These are phyloP conservation scores for Russula virescens DNA, from an alignment of 768 basidiomycete genomes.

Conservation along the genomic window DNA sequence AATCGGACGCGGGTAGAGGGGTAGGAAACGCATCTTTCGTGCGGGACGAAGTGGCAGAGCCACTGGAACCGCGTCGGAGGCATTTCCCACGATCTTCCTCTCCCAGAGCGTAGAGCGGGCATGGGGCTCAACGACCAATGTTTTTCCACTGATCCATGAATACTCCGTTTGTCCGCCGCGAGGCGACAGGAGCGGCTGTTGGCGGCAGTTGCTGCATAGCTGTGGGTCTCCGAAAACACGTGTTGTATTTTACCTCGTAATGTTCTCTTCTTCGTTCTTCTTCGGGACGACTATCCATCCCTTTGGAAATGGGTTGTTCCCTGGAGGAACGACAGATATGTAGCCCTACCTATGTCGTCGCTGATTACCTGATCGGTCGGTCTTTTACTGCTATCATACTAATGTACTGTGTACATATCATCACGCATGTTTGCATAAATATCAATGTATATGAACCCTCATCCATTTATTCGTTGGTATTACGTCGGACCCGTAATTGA, in stretches of 20 bases:
- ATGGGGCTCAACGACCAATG: not conserved
- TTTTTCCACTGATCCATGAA: not conserved
- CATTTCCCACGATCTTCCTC: not conserved
- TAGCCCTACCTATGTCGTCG: constrained; percentile 1
- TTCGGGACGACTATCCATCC: constrained; percentile 1
- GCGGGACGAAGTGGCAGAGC: constrained; percentile 10
- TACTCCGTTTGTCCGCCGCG: constrained; percentile 8
- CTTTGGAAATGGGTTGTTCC: constrained; percentile 8
- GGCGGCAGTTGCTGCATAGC: constrained; percentile 1
- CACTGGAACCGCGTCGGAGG: constrained; percentile 4
- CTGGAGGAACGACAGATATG: constrained; percentile 5
- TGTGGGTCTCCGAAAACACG: not conserved
- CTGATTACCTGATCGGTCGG: constrained; percentile 4
- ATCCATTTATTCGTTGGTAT: not conserved
- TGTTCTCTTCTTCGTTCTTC: not conserved
- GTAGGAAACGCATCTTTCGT: not conserved
- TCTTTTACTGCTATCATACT: constrained; percentile 1
- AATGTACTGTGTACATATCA: constrained; percentile 6
- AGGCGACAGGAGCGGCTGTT: constrained; percentile 3
- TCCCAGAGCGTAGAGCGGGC: not conserved
- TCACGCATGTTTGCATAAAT: not conserved
- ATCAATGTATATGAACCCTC: not conserved
- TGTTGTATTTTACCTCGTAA: not conserved
- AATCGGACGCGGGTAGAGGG: not conserved
- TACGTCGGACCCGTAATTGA: not conserved